Conservation (phyloP, 2,329 filamentous ascomycete species). For the Talaromyces sp. region DNA sequence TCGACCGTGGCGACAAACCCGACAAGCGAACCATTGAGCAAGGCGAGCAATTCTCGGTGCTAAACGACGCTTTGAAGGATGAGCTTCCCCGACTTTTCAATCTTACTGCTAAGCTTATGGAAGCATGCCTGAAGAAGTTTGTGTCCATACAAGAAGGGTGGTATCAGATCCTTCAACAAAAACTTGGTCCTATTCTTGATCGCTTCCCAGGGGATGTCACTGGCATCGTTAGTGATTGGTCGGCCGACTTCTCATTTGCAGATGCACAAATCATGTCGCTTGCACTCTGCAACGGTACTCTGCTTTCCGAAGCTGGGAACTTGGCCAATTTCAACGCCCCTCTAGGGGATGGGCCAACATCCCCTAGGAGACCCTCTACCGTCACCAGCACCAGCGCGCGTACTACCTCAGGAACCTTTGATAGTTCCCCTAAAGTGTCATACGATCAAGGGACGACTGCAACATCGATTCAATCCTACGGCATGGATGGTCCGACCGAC, state of each 20-base stretch:
- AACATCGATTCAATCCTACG: conserved; percentile 60
- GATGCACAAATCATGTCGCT: conserved; percentile 69
- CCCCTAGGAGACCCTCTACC: conserved; percentile 49
- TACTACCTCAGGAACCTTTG: conserved; percentile 60
- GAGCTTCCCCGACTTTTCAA: conserved; percentile 81
- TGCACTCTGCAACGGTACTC: conserved; percentile 70
- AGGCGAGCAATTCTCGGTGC: conserved; percentile 81
- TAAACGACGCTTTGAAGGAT: conserved; percentile 90
- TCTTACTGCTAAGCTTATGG: conserved; percentile 77
- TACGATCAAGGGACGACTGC: conserved; percentile 65
- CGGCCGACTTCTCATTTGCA: conserved; percentile 70
- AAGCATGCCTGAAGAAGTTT: conserved; percentile 77
- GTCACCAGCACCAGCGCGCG: conserved; percentile 53
- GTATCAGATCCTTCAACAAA: conserved; percentile 79
- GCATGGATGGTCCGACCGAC: conserved; percentile 29
- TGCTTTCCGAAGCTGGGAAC: conserved; percentile 58
- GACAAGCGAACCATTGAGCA: conserved; percentile 81
- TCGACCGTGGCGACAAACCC: conserved; percentile 75
- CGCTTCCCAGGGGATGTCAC: conserved; percentile 63
- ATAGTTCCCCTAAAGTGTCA: conserved; percentile 60
- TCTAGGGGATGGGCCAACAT: conserved; percentile 35
- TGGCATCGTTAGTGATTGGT: conserved; percentile 74
- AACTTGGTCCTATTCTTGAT: conserved; percentile 70
- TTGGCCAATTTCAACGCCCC: conserved; percentile 59
- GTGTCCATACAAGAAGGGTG: conserved; percentile 79